Percentiles rank a stretch among this genome's conserved stretches.
Evolutionary conservation across 192 early-diverging fungal genomes (phyloP).

Genomic region (Coemansia sp.): DNA sequence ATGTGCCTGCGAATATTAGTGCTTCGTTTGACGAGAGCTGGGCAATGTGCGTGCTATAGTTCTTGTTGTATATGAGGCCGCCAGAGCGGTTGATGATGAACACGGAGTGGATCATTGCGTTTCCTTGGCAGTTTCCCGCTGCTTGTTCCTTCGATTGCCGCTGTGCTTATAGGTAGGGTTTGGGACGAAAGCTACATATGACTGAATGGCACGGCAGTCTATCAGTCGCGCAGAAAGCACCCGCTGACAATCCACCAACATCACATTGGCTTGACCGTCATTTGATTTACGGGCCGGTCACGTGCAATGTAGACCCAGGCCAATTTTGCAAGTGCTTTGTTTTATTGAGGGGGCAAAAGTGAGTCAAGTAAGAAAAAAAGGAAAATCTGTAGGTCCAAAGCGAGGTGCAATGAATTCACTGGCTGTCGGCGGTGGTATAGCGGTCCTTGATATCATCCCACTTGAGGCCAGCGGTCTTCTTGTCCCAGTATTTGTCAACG

Average conservation of each 20-base stretch:
- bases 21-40: slow-evolving; percentile 94
- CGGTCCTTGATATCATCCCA: slow-evolving; percentile 53
- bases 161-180: neutral
- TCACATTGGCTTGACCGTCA: neutral
- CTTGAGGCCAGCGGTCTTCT: slow-evolving; percentile 51
- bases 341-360: neutral
- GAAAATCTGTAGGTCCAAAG: neutral
- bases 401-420: neutral
- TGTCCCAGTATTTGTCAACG: slow-evolving; percentile 52
- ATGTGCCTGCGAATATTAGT: slow-evolving; percentile 95
- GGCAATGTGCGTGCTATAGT: slow-evolving; percentile 78
- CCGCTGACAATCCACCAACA: no score
- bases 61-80: slow-evolving; percentile 90
- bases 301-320: neutral
- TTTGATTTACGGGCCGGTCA: neutral
- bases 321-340: neutral
- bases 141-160: no score
- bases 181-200: no score
- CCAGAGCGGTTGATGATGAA: slow-evolving; percentile 91
- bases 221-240: no score
- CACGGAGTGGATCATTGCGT: slow-evolving; percentile 73
- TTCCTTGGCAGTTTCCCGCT: neutral
- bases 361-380: neutral
- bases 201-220: no score
- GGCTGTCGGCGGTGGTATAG: slow-evolving; percentile 25